These are phyloP conservation scores for Trichoderma guizhouense DNA, from an alignment of 2,329 filamentous ascomycete species.

Conservation along the genomic window DNA sequence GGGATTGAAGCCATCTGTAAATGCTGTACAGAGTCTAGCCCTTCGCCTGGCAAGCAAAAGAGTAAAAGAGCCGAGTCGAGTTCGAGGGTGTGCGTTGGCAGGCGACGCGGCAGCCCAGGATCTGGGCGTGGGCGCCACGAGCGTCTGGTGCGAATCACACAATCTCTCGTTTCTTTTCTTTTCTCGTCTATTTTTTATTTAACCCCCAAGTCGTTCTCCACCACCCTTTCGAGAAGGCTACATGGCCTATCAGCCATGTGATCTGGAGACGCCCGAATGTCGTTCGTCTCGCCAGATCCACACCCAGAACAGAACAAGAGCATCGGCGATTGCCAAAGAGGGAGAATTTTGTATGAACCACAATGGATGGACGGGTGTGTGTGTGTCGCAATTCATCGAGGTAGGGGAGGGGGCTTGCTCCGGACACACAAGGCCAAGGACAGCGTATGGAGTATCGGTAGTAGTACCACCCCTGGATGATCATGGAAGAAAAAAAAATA, in stretches of 20 bases:
- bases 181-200: neutral
- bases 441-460: neutral
- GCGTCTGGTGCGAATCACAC: neutral
- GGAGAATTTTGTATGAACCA: neutral
- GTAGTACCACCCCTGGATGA: neutral
- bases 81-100: neutral
- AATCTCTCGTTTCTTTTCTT: neutral
- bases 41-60: neutral
- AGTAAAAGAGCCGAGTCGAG: neutral
- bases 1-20: neutral
- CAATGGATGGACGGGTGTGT: slow-evolving; percentile 8
- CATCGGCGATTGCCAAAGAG: neutral
- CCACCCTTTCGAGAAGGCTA: slow-evolving; percentile 8
- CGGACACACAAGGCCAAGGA: neutral
- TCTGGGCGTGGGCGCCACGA: neutral
- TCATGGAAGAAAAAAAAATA: neutral
- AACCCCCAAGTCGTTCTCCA: neutral
- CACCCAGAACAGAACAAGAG: neutral
- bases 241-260: slow-evolving; percentile 16
- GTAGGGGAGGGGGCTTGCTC: neutral
- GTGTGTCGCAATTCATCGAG: neutral
- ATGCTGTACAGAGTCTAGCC: neutral
- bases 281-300: neutral
- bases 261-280: slow-evolving; percentile 11
- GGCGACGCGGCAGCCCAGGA: neutral